Percentiles rank a stretch among this genome's conserved stretches.
Conservation (phyloP, 345 rosid species). For the Gossypioides kirkii region DNA sequence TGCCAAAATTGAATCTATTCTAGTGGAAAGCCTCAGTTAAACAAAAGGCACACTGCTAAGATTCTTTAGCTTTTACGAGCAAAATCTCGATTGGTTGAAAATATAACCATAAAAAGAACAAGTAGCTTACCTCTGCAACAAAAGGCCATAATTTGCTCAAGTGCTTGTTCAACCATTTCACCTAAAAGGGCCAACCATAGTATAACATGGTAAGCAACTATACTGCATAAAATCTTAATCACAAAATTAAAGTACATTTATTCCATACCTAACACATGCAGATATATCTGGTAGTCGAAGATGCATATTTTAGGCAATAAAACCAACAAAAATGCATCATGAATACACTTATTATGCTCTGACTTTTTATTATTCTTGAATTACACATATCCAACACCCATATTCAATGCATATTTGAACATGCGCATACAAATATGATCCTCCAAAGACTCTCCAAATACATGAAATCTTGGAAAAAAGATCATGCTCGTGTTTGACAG, state of each 20-base stretch:
- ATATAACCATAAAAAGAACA: conserved; percentile 9
- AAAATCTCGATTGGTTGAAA: conserved; percentile 6
- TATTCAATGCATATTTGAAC: not conserved
- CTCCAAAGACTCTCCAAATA: not conserved
- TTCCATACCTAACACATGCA: not conserved
- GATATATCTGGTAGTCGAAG: not conserved
- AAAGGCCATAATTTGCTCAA: conserved; percentile 92
- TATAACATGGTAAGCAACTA: conserved; percentile 7
- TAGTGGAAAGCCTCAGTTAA: not conserved
- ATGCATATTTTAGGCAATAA: not conserved
- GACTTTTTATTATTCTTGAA: not conserved
- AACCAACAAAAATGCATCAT: not conserved
- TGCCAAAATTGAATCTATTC: not conserved
- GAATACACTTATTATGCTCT: not conserved
- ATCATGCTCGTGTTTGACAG: too few species aligned
- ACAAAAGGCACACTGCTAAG: not conserved
- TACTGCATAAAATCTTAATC: not conserved
- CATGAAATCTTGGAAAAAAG: too few species aligned
- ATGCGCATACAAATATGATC: not conserved
- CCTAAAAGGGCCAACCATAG: conserved; percentile 44
- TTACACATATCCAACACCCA: not conserved
- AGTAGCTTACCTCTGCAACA: conserved; percentile 71
- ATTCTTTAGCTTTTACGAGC: not conserved
- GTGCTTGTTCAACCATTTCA: conserved; percentile 96
- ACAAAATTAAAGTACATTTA: not conserved